A percentile compares a stretch with the other conserved stretches of the same genome.
phyloP scores from a whole-genome alignment of 768 basidiomycete species.

The Filobasidium floriforme region DNA sequence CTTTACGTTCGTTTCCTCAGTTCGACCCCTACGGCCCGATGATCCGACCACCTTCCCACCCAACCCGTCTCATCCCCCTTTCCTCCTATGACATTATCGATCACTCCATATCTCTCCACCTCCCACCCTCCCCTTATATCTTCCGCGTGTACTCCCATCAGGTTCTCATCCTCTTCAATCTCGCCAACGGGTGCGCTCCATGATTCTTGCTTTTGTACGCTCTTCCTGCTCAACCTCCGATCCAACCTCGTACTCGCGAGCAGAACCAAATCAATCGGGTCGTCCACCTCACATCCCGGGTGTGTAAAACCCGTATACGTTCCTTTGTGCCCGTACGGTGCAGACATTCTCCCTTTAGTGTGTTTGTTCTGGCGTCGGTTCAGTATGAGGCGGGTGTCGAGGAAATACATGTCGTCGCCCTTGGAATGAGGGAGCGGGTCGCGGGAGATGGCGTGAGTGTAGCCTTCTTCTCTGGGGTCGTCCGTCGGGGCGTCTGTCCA shows the following conservation, averaged over 20 bases:
- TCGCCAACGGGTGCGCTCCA: no score
- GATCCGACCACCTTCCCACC: slow-evolving; percentile 22
- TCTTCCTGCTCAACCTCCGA: not conserved
- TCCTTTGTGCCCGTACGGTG: slow-evolving; percentile 13
- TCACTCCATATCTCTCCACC: slow-evolving; percentile 13
- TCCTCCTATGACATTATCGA: slow-evolving; percentile 19
- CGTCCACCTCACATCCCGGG: slow-evolving; percentile 16
- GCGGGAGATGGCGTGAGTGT: not conserved
- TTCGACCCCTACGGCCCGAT: slow-evolving; percentile 21
- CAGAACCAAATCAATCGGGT: slow-evolving; percentile 18
- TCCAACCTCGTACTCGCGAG: slow-evolving; percentile 1
- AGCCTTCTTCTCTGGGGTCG: not conserved
- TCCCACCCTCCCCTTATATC: not conserved
- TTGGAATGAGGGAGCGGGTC: not conserved
- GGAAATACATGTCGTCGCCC: not conserved
- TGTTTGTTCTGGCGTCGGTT: not conserved
- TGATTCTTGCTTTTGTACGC: not conserved
- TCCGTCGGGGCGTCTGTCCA: not conserved
- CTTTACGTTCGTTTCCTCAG: not conserved
- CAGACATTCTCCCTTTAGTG: not conserved
- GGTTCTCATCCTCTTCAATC: no score
- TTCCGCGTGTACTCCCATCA: not conserved
- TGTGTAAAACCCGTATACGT: slow-evolving; percentile 15
- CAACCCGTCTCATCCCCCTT: slow-evolving; percentile 16
- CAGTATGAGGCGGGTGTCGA: not conserved